Conservation (phyloP, 495 filamentous ascomycete species). For the Antarctomyces pellizariae region DNA sequence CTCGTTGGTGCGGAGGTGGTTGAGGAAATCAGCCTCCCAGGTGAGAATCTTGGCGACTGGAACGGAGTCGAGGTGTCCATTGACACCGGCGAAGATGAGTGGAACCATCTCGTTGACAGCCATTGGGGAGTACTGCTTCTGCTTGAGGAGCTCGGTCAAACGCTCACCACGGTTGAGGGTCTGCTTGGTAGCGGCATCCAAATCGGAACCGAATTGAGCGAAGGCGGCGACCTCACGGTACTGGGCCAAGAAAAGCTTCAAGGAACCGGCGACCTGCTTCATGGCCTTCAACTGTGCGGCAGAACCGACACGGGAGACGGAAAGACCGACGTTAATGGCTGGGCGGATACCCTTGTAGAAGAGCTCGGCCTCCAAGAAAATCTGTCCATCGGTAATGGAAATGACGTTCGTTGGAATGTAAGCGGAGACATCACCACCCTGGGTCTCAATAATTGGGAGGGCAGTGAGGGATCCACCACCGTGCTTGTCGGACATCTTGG, state of each 20-base stretch:
- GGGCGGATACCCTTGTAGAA: slow-evolving; percentile 99
- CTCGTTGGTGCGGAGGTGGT: slow-evolving; percentile 78
- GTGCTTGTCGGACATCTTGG: slow-evolving; percentile 95
- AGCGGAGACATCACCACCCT: slow-evolving; percentile 99
- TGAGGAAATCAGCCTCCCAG: slow-evolving; percentile 79
- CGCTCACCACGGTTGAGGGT: slow-evolving; percentile 97
- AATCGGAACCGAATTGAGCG: slow-evolving; percentile 98
- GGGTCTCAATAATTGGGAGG: slow-evolving; percentile 96
- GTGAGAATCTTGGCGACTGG: slow-evolving; percentile 12
- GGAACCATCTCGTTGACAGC: slow-evolving; percentile 99
- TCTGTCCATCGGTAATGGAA: slow-evolving; percentile 98
- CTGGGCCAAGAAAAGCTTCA: slow-evolving; percentile 99
- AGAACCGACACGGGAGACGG: slow-evolving; percentile 98
- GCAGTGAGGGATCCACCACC: slow-evolving; percentile 94
- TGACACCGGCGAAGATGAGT: slow-evolving; percentile 97
- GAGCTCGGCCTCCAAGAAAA: slow-evolving; percentile 97
- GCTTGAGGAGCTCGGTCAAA: slow-evolving; percentile 92
- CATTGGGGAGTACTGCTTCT: slow-evolving; percentile 99
- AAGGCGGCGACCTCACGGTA: slow-evolving; percentile 99
- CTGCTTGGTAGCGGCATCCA: slow-evolving; percentile 97
- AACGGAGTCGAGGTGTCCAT: slow-evolving; percentile 33
- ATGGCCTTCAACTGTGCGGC: slow-evolving; percentile 99
- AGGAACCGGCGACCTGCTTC: slow-evolving; percentile 99
- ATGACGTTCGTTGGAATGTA: slow-evolving; percentile 99
- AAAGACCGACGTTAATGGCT: slow-evolving; percentile 99